Conservation (phyloP, 208 protist genomes). For the Crithidia fasciculata region DNA sequence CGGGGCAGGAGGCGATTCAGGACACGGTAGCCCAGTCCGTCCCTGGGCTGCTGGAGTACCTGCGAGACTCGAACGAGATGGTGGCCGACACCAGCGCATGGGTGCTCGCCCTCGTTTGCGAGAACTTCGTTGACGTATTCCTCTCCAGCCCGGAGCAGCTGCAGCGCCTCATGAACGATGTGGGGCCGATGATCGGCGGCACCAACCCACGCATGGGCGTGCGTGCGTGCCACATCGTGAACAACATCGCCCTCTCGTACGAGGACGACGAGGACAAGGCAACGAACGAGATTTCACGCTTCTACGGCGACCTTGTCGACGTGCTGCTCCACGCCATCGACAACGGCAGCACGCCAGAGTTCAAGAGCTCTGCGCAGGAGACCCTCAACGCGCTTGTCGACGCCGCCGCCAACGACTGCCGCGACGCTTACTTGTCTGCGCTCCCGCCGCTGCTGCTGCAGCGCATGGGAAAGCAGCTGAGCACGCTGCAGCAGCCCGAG, state of each 20-base stretch:
- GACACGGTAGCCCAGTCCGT: slow-evolving; percentile 91
- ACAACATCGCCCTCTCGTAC: slow-evolving; percentile 93
- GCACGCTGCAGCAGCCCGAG: slow-evolving; percentile 28
- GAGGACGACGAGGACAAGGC: slow-evolving; percentile 71
- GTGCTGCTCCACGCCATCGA: slow-evolving; percentile 78
- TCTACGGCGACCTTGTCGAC: slow-evolving; percentile 76
- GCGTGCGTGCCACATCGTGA: slow-evolving; percentile 94
- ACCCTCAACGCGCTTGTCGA: slow-evolving; percentile 94
- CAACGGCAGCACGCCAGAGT: slow-evolving; percentile 69
- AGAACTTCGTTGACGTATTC: slow-evolving; percentile 87
- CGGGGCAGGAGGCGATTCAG: slow-evolving; percentile 64
- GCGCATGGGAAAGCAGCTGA: slow-evolving; percentile 57
- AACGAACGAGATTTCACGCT: slow-evolving; percentile 89
- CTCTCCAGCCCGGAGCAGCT: slow-evolving; percentile 54
- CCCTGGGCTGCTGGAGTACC: slow-evolving; percentile 87
- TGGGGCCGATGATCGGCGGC: slow-evolving; percentile 65
- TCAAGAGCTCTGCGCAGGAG: slow-evolving; percentile 92
- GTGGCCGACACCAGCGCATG: slow-evolving; percentile 96
- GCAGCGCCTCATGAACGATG: slow-evolving; percentile 77
- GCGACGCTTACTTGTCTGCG: slow-evolving; percentile 46
- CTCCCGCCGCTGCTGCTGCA: slow-evolving; percentile 83
- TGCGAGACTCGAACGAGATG: slow-evolving; percentile 76
- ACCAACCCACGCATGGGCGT: slow-evolving; percentile 73
- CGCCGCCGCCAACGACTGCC: slow-evolving; percentile 76
- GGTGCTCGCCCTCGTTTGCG: slow-evolving; percentile 94